phyloP scores from a whole-genome alignment of 1,139 yeast species.

The Taphrina flavorubra region DNA sequence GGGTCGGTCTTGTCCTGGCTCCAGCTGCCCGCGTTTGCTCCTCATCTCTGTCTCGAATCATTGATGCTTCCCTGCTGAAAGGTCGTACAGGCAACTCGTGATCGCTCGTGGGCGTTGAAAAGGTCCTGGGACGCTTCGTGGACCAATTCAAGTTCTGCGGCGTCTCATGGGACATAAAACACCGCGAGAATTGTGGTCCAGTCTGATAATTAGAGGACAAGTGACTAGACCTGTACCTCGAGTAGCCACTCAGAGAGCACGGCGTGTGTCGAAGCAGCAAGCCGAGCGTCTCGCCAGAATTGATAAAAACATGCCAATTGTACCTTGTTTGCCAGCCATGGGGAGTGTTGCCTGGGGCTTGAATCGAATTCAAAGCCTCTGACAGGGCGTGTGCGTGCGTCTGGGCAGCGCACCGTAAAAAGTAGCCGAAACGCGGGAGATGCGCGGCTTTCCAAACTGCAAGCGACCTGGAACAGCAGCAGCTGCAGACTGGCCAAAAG shows the following conservation, averaged over 20 bases:
- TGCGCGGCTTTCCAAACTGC: too few relatives aligned
- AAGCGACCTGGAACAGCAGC: too few relatives aligned
- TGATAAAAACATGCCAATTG: not conserved
- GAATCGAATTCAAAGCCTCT: too few relatives aligned
- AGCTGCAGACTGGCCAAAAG: too few relatives aligned
- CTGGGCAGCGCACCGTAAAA: too few relatives aligned
- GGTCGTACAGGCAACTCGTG: slow-evolving; percentile 3
- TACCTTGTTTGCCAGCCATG: not conserved
- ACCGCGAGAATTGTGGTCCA: not conserved
- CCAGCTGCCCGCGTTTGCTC: not conserved
- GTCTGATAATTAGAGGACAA: slow-evolving; percentile 1
- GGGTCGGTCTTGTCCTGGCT: slow-evolving; percentile 1
- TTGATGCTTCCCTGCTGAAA: slow-evolving; percentile 29
- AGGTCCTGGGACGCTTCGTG: slow-evolving; percentile 23
- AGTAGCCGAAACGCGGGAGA: too few relatives aligned
- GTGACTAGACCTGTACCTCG: not conserved
- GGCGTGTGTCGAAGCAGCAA: not conserved
- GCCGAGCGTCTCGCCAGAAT: not conserved
- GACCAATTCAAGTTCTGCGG: slow-evolving; percentile 22
- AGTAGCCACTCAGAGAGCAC: not conserved
- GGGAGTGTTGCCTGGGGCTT: not conserved
- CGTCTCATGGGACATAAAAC: slow-evolving; percentile 26
- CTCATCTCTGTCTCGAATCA: slow-evolving; percentile 7
- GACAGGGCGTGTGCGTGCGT: too few relatives aligned
- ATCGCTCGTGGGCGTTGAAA: slow-evolving; percentile 21